Conservation (phyloP, 2,329 filamentous ascomycete genomes). For the Botryotinia calthae region DNA sequence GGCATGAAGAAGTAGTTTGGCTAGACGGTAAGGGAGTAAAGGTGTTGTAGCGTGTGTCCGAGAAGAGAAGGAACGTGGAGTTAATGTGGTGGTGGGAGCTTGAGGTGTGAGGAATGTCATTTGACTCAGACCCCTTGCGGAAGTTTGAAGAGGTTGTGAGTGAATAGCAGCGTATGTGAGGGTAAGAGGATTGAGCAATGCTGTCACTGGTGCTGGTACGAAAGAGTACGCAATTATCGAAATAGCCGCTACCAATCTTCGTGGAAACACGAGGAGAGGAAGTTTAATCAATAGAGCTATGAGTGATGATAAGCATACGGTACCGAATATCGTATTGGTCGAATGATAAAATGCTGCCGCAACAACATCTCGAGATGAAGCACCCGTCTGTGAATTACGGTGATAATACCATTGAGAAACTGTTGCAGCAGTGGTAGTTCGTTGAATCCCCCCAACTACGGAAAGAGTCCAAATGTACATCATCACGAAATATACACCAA, state of each 20-base stretch:
- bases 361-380: conserved; percentile 78
- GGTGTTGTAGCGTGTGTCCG: conserved; percentile 48
- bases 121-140: conserved; percentile 75
- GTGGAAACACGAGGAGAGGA: conserved; percentile 79
- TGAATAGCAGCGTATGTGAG: conserved; percentile 94
- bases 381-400: conserved; percentile 74
- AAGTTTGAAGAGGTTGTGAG: conserved; percentile 74
- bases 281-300: conserved; percentile 77
- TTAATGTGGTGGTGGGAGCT: conserved; percentile 70
- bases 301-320: conserved; percentile 83
- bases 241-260: conserved; percentile 61
- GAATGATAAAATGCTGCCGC: conserved; percentile 79
- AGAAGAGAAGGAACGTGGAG: conserved; percentile 51
- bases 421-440: conserved; percentile 87
- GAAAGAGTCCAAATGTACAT: conserved; percentile 95
- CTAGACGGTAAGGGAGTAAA: conserved; percentile 82
- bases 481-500: conserved; percentile 86
- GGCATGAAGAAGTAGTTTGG: conserved; percentile 87
- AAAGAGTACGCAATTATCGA: conserved; percentile 72
- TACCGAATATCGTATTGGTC: conserved; percentile 83
- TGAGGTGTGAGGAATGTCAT: conserved; percentile 76
- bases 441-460: conserved; percentile 82
- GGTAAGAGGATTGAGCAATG: conserved; percentile 85
- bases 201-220: conserved; percentile 79
- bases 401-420: conserved; percentile 99